Percentiles rank a stretch among this genome's conserved stretches.
Conservation (phyloP, 2,329 filamentous ascomycete genomes). For the Chrysoporthe puriensis region DNA sequence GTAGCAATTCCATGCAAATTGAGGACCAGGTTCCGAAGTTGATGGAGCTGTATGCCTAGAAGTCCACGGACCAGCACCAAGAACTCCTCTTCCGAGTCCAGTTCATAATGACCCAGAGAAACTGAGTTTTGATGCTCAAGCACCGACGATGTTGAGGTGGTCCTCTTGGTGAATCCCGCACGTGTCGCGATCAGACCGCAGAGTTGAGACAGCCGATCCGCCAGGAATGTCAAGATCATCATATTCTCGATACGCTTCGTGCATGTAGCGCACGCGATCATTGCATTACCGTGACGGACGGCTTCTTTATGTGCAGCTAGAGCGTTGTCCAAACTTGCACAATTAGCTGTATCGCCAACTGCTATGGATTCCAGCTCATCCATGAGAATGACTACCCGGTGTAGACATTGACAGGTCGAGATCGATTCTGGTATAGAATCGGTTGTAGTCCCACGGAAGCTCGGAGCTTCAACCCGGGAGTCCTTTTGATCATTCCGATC, state of each 20-base stretch:
- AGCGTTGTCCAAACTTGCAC: not conserved
- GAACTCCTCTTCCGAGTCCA: not conserved
- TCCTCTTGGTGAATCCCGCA: not conserved
- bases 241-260: not conserved
- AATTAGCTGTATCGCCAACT: not conserved
- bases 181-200: not conserved
- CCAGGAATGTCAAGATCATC: slow-evolving; percentile 4
- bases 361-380: not conserved
- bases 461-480: not conserved
- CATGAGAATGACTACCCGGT: slow-evolving; percentile 5
- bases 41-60: not conserved
- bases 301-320: slow-evolving; percentile 5
- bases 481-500: not conserved
- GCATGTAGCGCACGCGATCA: not conserved
- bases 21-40: not conserved
- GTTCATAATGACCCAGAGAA: not conserved
- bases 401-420: not conserved
- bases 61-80: not conserved
- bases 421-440: not conserved
- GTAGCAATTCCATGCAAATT: not conserved
- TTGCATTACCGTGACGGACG: not conserved
- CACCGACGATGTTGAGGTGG: not conserved
- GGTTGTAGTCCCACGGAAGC: not conserved
- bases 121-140: not conserved
- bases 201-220: not conserved